Evolutionary conservation across 768 basidiomycete genomes (phyloP).

Genomic region (Tulasnella sp.): DNA sequence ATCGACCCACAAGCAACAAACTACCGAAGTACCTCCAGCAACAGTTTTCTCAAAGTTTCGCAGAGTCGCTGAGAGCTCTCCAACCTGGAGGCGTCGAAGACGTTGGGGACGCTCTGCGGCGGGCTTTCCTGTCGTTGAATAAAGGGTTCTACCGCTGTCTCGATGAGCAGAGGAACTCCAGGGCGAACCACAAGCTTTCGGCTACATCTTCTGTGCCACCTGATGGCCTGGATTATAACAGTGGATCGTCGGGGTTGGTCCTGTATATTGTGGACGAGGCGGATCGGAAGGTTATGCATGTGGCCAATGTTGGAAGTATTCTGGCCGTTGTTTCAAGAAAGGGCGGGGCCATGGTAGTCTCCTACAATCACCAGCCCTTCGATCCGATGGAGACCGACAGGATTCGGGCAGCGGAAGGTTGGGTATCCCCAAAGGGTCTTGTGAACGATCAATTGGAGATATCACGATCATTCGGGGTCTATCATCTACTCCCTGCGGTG

Average conservation of each 20-base stretch:
- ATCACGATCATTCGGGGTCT: constrained; percentile 93
- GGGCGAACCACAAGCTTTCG: constrained; percentile 61
- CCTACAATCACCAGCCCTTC: constrained; percentile 83
- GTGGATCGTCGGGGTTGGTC: constrained; percentile 81
- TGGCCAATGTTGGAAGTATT: constrained; percentile 85
- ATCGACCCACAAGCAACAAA: constrained; percentile 47
- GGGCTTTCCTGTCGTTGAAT: constrained; percentile 85
- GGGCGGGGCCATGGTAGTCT: constrained; percentile 68
- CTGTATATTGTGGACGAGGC: constrained; percentile 66
- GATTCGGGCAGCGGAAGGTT: constrained; percentile 90
- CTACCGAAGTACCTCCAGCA: constrained; percentile 83
- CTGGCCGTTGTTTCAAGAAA: constrained; percentile 75
- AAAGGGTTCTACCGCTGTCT: constrained; percentile 70
- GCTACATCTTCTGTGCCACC: constrained; percentile 50
- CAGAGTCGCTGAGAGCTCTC: constrained; percentile 51
- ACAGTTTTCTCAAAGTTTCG: constrained; percentile 63
- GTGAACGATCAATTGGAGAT: constrained; percentile 90
- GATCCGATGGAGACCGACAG: constrained; percentile 76
- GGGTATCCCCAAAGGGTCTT: constrained; percentile 84
- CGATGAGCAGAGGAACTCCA: constrained; percentile 30
- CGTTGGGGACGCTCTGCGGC: constrained; percentile 70
- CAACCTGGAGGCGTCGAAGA: constrained; percentile 46
- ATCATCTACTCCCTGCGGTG: constrained; percentile 80
- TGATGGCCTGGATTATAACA: constrained; percentile 45
- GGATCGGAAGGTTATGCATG: constrained; percentile 61